Percentiles rank a stretch among this genome's conserved stretches.
These are phyloP conservation scores for Auriscalpium microsporum DNA, from an alignment of 768 basidiomycete species.

Conservation along the genomic window DNA sequence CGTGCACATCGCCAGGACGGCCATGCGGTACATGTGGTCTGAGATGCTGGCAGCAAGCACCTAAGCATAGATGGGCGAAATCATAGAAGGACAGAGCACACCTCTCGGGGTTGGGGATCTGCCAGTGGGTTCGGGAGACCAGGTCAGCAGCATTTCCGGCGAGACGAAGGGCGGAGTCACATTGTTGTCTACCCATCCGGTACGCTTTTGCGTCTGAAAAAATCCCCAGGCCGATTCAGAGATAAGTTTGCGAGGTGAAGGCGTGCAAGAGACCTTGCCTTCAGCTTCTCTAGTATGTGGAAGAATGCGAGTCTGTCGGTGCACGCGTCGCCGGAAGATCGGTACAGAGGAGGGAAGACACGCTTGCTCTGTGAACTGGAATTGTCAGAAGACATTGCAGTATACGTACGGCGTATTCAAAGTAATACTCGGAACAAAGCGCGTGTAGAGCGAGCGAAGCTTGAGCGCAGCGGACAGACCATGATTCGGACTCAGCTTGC, in stretches of 20 bases:
- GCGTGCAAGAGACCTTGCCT: conserved; percentile 33
- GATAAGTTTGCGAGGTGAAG: background rate
- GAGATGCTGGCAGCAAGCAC: conserved; percentile 39
- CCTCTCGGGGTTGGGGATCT: conserved; percentile 88
- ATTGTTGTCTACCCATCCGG: conserved; percentile 87
- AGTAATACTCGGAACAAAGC: too few species aligned
- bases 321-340: conserved; percentile 40
- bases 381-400: background rate
- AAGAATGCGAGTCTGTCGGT: conserved; percentile 81
- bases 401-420: too few species aligned
- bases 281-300: conserved; percentile 80
- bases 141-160: too few species aligned
- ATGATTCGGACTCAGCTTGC: too few species aligned
- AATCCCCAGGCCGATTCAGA: background rate
- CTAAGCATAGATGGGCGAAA: background rate
- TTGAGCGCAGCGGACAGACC: too few species aligned
- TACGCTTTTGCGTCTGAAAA: conserved; percentile 85
- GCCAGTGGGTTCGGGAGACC: background rate
- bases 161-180: conserved; percentile 27
- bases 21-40: conserved; percentile 98
- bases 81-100: conserved; percentile 18
- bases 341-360: conserved; percentile 53
- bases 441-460: too few species aligned
- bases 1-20: conserved; percentile 82
- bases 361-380: conserved; percentile 24